Conservation (phyloP, 2,329 filamentous ascomycete genomes). For the Fusarium miscanthi region DNA sequence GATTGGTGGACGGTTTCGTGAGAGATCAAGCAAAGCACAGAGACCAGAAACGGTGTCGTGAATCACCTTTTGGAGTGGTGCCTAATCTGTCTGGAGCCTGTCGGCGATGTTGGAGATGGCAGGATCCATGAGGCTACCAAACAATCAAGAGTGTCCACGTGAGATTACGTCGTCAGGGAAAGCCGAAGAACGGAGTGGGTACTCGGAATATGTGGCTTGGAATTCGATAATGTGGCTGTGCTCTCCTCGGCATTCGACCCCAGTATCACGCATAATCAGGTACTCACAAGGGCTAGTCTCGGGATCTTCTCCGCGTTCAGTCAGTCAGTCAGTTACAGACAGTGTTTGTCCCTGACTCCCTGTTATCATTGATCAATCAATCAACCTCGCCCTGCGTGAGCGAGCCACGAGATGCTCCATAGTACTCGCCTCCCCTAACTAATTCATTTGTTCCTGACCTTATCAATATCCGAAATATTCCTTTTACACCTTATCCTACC, state of each 20-base stretch:
- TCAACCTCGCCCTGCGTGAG: not conserved
- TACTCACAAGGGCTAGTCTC: conserved; percentile 34
- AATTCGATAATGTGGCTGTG: not conserved
- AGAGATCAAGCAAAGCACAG: not conserved
- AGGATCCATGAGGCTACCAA: conserved; percentile 28
- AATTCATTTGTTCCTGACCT: not conserved
- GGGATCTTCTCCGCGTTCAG: conserved; percentile 36
- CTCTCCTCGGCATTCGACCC: conserved; percentile 5
- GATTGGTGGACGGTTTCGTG: not conserved
- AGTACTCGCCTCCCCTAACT: conserved; percentile 1
- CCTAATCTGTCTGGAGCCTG: not conserved
- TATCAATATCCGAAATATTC: conserved; percentile 15
- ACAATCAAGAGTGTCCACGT: conserved; percentile 36
- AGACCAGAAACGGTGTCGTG: not conserved
- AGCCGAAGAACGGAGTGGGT: conserved; percentile 6
- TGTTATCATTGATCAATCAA: not conserved
- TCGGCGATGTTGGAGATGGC: conserved; percentile 18
- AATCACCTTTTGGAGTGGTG: not conserved
- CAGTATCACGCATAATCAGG: conserved; percentile 6
- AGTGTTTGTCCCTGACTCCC: not conserved
- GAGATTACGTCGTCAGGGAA: conserved; percentile 42
- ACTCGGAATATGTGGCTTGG: not conserved
- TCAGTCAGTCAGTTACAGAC: not conserved
- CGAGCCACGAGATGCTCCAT: conserved; percentile 33
- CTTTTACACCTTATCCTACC: not conserved